Conservation (phyloP, 805 yeast species). For the Candida germanica region DNA sequence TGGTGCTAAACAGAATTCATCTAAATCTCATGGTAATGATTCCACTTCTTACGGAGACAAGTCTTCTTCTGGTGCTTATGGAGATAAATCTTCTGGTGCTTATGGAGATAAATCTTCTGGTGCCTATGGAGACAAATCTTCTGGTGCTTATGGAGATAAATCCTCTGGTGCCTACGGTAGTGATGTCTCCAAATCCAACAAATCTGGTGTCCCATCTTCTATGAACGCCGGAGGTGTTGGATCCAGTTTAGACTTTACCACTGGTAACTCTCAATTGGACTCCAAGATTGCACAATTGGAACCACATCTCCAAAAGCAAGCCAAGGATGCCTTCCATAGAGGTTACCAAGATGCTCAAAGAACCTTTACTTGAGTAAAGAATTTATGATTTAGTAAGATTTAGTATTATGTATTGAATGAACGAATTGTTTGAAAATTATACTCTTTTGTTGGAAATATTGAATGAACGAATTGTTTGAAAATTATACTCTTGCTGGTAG, state of each 20-base stretch:
- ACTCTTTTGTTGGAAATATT: no score
- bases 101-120: conserved; percentile 6
- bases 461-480: no score
- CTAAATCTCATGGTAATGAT: not conserved
- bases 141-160: not conserved
- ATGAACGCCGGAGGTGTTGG: conserved; percentile 5
- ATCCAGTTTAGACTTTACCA: conserved; percentile 23
- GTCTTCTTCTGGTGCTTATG: not conserved
- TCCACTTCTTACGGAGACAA: not conserved
- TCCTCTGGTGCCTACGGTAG: conserved; percentile 6
- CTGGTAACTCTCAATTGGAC: conserved; percentile 37
- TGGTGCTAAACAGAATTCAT: conserved; percentile 6
- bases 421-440: not conserved
- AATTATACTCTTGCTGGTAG: no score
- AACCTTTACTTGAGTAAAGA: conserved; percentile 17
- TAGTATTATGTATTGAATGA: no score
- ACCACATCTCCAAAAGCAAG: conserved; percentile 33
- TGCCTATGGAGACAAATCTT: not conserved
- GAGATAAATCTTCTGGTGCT: conserved; percentile 1
- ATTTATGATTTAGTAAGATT: conserved; percentile 4
- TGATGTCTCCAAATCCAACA: not conserved
- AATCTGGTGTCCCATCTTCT: conserved; percentile 1
- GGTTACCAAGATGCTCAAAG: conserved; percentile 38
- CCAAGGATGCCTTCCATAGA: conserved; percentile 37
- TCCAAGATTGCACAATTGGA: conserved; percentile 32